phyloP scores from a whole-genome alignment of 2,329 filamentous ascomycete genomes.

The Alternaria arborescens region DNA sequence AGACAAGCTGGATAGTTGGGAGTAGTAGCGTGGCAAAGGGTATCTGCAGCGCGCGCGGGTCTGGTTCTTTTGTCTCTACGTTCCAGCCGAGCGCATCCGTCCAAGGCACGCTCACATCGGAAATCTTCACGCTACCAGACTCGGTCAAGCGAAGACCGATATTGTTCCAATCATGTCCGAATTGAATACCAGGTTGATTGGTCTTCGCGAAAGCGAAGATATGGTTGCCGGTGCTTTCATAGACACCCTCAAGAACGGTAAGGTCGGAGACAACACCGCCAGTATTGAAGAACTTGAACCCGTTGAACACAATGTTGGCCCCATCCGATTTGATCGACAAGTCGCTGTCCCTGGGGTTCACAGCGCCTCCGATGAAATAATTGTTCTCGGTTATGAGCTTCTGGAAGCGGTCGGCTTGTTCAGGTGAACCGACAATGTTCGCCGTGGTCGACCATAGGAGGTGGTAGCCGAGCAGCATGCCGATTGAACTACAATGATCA shows the following conservation, averaged over 20 bases:
- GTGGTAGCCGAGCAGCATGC: constrained; percentile 72
- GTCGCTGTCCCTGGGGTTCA: constrained; percentile 71
- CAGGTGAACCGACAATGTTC: constrained; percentile 66
- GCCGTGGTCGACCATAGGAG: constrained; percentile 70
- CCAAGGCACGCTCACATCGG: constrained; percentile 67
- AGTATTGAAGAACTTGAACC: constrained; percentile 73
- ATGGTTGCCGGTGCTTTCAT: constrained; percentile 66
- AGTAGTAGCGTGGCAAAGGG: constrained; percentile 67
- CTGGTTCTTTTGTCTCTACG: constrained; percentile 58
- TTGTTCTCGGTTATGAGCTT: constrained; percentile 69
- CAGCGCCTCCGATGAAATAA: constrained; percentile 70
- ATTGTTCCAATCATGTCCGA: constrained; percentile 70
- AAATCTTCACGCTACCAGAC: constrained; percentile 69
- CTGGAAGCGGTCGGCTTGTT: constrained; percentile 66
- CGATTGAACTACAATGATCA: constrained; percentile 56
- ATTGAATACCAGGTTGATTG: constrained; percentile 65
- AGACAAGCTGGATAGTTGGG: constrained; percentile 71
- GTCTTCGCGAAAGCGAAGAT: constrained; percentile 70
- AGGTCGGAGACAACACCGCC: constrained; percentile 72
- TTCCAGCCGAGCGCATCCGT: constrained; percentile 70
- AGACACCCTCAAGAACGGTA: constrained; percentile 70
- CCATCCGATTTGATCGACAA: constrained; percentile 64
- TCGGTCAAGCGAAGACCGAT: constrained; percentile 70
- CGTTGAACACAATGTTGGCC: constrained; percentile 66
- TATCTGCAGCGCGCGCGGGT: constrained; percentile 60